A percentile compares a stretch with the other conserved stretches of the same genome.
phyloP scores from a whole-genome alignment of 495 filamentous ascomycete genomes.

The Lasiosphaeriaceae sp. region DNA sequence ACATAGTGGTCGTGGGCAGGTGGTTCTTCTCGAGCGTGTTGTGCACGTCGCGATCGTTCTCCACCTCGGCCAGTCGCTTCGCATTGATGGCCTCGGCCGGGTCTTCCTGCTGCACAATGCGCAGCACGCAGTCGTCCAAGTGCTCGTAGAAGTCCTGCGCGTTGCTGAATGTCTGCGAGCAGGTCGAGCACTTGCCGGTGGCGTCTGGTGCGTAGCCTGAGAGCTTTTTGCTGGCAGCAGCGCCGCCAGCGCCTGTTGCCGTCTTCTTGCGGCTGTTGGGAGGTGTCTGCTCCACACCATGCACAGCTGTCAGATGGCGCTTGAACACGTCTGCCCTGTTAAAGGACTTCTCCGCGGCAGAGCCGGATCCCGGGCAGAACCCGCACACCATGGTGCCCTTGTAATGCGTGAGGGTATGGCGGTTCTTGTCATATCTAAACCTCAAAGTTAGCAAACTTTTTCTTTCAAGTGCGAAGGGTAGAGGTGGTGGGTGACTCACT shows the following conservation, averaged over 20 bases:
- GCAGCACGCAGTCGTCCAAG: slow-evolving; percentile 95
- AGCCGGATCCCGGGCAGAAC: slow-evolving; percentile 93
- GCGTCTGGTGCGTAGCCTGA: slow-evolving; percentile 65
- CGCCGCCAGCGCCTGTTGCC: slow-evolving; percentile 20
- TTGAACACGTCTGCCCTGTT: slow-evolving; percentile 99
- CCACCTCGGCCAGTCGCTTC: slow-evolving; percentile 73
- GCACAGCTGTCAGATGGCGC: slow-evolving; percentile 89
- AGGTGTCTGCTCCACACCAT: slow-evolving; percentile 92
- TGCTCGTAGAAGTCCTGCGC: slow-evolving; percentile 99
- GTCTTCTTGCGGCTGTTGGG: slow-evolving; percentile 92
- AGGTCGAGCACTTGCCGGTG: slow-evolving; percentile 95
- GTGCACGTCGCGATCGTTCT: slow-evolving; percentile 74
- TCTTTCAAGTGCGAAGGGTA: background rate
- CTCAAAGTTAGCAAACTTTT: background rate
- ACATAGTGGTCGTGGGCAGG: slow-evolving; percentile 55
- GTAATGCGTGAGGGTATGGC: slow-evolving; percentile 96
- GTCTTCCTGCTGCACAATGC: slow-evolving; percentile 95
- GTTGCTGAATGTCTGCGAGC: slow-evolving; percentile 83
- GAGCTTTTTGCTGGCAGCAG: slow-evolving; percentile 50
- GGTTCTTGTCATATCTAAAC: slow-evolving; percentile 82
- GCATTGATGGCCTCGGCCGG: slow-evolving; percentile 96
- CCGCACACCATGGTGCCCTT: slow-evolving; percentile 99
- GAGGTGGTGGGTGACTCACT: slow-evolving; percentile 31
- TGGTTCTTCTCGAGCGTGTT: slow-evolving; percentile 81
- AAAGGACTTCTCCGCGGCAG: slow-evolving; percentile 94